Base-by-base conservation (phyloP, 331 rosid genomes). In the Pyracantha coccinea region DNA sequence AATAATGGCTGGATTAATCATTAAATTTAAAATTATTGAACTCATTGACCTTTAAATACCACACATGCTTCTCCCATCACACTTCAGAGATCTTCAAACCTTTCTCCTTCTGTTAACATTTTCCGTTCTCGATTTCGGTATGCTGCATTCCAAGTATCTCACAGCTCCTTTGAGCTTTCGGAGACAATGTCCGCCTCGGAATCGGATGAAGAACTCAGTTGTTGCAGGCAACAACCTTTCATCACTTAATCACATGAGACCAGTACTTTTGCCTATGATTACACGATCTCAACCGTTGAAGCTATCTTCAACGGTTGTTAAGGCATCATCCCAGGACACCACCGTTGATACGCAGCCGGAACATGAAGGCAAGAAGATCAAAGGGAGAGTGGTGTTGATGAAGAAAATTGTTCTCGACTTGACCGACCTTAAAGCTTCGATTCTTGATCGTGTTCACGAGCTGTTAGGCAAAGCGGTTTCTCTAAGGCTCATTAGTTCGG, bases 351-450 rank as follows among this genome's bases (percentile, higher is more conserved):
- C 11, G 5, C 31, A 31, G 2, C 28, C 13, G 6, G 17, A 71
- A 31, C 12, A 35, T 54, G 44, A 35, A 5, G 19, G 75, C 31
- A 78, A 70, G 21, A 82, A 82, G 80, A 82, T 88, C 19, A 79
- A 75, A 76, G 92, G 92, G 10, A 86, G 72, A 0, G 88, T 86
- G 76, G 84, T 86, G 80, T 64, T 86, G 85, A 88, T 88, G 92
- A 82, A 80, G 66, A 86, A 80, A 23, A 80, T 78, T 38, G 87
- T 78, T 1, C 59, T 88, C 85, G 86, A 86, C 61, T 74, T 82
- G 52, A 79, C 78, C 66, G 83, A 74, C 45, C 19, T 87, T 13
- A 17, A 24, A 0, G 66, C 88, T 1, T 63, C 75, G 14, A 1
- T 57, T 1, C 69, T 81, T 25, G 92, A 88, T 60, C 69, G 75